Evolutionary conservation across 495 filamentous ascomycete genomes (phyloP).

Genomic region (Lepraria neglecta): DNA sequence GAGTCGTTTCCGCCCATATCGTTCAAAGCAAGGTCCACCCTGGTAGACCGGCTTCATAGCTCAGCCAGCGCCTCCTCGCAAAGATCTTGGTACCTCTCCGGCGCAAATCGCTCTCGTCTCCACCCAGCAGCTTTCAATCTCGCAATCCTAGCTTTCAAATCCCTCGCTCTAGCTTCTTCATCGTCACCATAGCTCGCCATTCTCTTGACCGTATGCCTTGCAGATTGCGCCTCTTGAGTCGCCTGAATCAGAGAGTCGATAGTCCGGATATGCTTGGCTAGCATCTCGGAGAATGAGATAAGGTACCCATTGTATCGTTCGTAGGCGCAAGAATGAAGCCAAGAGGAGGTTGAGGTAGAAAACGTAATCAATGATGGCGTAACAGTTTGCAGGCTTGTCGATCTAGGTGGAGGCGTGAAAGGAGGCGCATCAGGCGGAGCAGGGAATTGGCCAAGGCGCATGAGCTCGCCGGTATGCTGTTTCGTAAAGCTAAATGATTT

Average conservation of each 20-base stretch:
- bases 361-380: slow-evolving; percentile 13
- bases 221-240: slow-evolving; percentile 17
- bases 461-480: not conserved
- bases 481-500: slow-evolving; percentile 7
- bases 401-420: slow-evolving; percentile 2
- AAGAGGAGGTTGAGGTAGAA: slow-evolving; percentile 14
- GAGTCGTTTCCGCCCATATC: too few relatives aligned
- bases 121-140: slow-evolving; percentile 24
- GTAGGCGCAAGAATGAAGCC: slow-evolving; percentile 19
- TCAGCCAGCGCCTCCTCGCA: slow-evolving; percentile 23
- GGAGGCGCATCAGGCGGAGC: not conserved
- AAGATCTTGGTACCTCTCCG: slow-evolving; percentile 26
- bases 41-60: too few relatives aligned
- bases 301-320: slow-evolving; percentile 23
- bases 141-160: slow-evolving; percentile 19
- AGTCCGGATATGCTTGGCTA: slow-evolving; percentile 16
- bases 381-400: not conserved
- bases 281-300: slow-evolving; percentile 15
- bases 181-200: slow-evolving; percentile 22
- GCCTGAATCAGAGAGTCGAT: slow-evolving; percentile 19
- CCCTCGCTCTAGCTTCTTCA: slow-evolving; percentile 19
- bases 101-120: slow-evolving; percentile 26
- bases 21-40: too few relatives aligned
- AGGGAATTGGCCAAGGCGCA: not conserved
- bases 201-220: slow-evolving; percentile 11